Evolutionary conservation across 1,284 basidiomycete species (phyloP).

Genomic region (Cystobasidiaceae sp.): DNA sequence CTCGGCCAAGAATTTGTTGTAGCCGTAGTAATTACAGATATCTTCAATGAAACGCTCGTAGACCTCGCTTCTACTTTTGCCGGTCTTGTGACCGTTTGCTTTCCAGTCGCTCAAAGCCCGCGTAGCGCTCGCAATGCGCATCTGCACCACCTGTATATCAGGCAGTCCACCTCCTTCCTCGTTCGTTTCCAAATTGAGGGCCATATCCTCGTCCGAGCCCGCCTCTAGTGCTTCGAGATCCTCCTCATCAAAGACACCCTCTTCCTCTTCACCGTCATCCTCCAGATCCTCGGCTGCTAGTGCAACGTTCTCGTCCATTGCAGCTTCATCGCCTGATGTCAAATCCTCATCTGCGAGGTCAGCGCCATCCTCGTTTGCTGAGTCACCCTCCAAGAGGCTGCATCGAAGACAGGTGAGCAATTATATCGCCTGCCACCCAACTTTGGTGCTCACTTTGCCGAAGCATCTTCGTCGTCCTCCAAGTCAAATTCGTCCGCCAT

Average conservation of each 20-base stretch:
- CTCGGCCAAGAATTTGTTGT: constrained; percentile 91
- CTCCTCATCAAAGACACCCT: neutral
- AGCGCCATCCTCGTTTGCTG: neutral
- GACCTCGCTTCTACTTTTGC: constrained; percentile 80
- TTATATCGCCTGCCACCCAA: constrained; percentile 25
- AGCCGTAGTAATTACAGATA: constrained; percentile 92
- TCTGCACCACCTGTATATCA: constrained; percentile 74
- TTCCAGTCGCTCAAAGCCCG: constrained; percentile 70
- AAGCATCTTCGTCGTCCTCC: constrained; percentile 25
- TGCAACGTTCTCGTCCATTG: constrained; percentile 3
- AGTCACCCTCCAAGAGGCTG: constrained; percentile 16
- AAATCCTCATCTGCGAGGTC: constrained; percentile 34
- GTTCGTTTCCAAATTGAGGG: constrained; percentile 69
- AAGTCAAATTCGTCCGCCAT: constrained; percentile 38
- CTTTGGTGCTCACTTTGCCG: too few relatives aligned
- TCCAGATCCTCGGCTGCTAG: constrained; percentile 37
- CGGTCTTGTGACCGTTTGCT: constrained; percentile 51
- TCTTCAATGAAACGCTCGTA: constrained; percentile 80
- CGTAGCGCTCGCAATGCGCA: constrained; percentile 81
- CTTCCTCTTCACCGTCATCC: constrained; percentile 35
- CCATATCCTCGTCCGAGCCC: constrained; percentile 56
- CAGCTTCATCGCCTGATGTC: constrained; percentile 34
- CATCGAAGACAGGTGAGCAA: neutral
- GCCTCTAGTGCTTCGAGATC: constrained; percentile 31
- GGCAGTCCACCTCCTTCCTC: constrained; percentile 65